These are phyloP conservation scores for Sclerospora graminicola DNA, from an alignment of 352 stramenopile genomes.

Conservation along the genomic window DNA sequence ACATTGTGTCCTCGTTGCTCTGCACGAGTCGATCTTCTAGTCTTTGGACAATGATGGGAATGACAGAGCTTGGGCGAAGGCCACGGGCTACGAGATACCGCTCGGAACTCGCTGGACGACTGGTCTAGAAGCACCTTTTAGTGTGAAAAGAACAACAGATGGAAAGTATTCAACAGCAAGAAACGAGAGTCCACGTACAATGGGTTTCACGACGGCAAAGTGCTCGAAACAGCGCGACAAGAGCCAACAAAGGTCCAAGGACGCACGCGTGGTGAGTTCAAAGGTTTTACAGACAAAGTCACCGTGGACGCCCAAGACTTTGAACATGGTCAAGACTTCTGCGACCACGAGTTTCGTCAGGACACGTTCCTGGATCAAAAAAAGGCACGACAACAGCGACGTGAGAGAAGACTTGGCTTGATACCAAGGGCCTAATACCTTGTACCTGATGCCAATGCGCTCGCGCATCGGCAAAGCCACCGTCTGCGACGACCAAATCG, in stretches of 20 bases:
- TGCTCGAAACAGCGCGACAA: slow-evolving; percentile 50
- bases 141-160: slow-evolving; percentile 1
- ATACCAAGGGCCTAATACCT: too few species aligned
- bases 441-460: slow-evolving; percentile 48
- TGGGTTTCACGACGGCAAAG: slow-evolving; percentile 60
- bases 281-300: slow-evolving; percentile 80
- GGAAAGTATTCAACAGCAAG: neutral
- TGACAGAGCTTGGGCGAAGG: slow-evolving; percentile 11
- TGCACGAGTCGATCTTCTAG: slow-evolving; percentile 19
- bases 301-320: slow-evolving; percentile 29
- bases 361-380: slow-evolving; percentile 33
- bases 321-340: slow-evolving; percentile 50
- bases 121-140: slow-evolving; percentile 47
- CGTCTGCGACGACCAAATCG: slow-evolving; percentile 55
- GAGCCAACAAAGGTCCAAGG: slow-evolving; percentile 56
- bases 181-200: slow-evolving; percentile 8
- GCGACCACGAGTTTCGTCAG: slow-evolving; percentile 56
- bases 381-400: neutral
- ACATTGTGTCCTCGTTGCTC: neutral
- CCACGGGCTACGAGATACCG: slow-evolving; percentile 45
- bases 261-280: slow-evolving; percentile 45
- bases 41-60: slow-evolving; percentile 12
- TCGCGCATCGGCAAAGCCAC: slow-evolving; percentile 58
- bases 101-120: slow-evolving; percentile 70
- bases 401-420: too few species aligned